phyloP scores from a whole-genome alignment of 139 green algal genomes.

The Chlorella sp. region DNA sequence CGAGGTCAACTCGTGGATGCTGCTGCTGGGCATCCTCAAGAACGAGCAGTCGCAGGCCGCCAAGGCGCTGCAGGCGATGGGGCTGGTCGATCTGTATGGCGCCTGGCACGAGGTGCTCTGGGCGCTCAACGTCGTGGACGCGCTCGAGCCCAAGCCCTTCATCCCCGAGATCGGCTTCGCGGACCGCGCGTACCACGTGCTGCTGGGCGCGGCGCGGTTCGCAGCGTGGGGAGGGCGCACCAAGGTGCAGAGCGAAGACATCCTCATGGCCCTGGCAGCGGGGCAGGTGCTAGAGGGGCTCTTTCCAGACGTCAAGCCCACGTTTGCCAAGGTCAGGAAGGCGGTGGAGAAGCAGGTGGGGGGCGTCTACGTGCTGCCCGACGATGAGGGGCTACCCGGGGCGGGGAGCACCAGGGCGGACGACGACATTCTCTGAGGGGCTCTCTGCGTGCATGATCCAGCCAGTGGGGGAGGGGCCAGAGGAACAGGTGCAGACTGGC shows the following conservation, averaged over 20 bases:
- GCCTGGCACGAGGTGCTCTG: constrained; percentile 56
- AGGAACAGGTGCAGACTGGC: too few relatives aligned
- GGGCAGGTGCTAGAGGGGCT: constrained; percentile 33
- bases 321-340: constrained; percentile 14
- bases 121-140: constrained; percentile 44
- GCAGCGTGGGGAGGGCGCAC: constrained; percentile 35
- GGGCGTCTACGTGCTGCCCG: background rate
- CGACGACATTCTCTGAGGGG: background rate
- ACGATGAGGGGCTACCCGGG: background rate
- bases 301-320: constrained; percentile 46
- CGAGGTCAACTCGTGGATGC: constrained; percentile 48
- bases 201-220: constrained; percentile 31
- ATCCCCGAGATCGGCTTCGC: constrained; percentile 26
- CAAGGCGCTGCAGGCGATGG: constrained; percentile 29
- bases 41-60: constrained; percentile 28
- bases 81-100: constrained; percentile 43
- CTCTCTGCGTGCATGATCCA: background rate
- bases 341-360: background rate
- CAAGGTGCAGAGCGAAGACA: constrained; percentile 40
- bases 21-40: constrained; percentile 47
- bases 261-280: constrained; percentile 49
- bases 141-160: constrained; percentile 33
- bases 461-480: too few relatives aligned
- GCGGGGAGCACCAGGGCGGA: background rate
- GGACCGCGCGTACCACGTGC: constrained; percentile 27